Evolutionary conservation across 371 early-diverging fungal species (phyloP).

Genomic region (Syncephalastrum racemosum): DNA sequence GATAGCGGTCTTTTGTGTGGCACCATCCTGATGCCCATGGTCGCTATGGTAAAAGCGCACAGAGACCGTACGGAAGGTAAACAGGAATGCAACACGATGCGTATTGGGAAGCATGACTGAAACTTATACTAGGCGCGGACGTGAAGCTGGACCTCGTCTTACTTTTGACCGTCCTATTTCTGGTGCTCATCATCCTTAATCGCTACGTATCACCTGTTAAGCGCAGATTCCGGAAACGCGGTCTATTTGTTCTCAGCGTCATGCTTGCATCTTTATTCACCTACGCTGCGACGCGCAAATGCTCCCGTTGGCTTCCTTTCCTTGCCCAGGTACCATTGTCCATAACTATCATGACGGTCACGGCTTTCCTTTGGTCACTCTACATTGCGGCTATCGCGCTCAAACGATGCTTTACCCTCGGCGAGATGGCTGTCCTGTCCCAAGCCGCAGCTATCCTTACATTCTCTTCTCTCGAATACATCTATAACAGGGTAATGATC

Average conservation of each 20-base stretch:
- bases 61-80: slow-evolving; percentile 4
- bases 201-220: slow-evolving; percentile 33
- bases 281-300: slow-evolving; percentile 21
- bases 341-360: slow-evolving; percentile 29
- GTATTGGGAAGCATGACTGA: background rate
- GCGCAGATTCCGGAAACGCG: slow-evolving; percentile 37
- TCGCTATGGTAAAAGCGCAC: slow-evolving; percentile 31
- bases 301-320: slow-evolving; percentile 17
- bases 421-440: slow-evolving; percentile 67
- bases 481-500: slow-evolving; percentile 23
- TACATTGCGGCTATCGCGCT: slow-evolving; percentile 44
- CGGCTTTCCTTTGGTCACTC: slow-evolving; percentile 41
- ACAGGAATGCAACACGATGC: background rate
- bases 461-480: slow-evolving; percentile 21
- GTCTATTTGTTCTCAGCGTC: slow-evolving; percentile 38
- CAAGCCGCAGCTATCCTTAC: slow-evolving; percentile 55
- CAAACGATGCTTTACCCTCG: slow-evolving; percentile 64
- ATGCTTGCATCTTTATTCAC: slow-evolving; percentile 31
- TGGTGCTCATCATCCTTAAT: slow-evolving; percentile 27
- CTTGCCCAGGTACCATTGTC: slow-evolving; percentile 24
- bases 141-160: slow-evolving; percentile 33
- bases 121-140: slow-evolving; percentile 22
- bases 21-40: slow-evolving; percentile 40
- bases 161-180: slow-evolving; percentile 31
- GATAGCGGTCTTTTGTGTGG: slow-evolving; percentile 51